Base-by-base conservation (phyloP, 306 rosid species). In the Prunus campanulata region DNA sequence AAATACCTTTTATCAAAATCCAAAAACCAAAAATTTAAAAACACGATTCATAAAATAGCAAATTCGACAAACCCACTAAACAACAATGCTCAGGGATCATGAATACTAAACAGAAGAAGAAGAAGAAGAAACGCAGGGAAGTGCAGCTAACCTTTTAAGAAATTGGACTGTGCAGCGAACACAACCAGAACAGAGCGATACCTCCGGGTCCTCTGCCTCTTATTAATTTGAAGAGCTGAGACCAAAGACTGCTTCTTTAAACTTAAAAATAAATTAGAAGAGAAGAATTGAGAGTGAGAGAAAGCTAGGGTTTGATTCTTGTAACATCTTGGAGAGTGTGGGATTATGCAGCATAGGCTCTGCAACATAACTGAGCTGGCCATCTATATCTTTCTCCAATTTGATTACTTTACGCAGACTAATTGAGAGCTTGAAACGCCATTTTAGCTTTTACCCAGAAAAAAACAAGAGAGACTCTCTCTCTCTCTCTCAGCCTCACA, bases 111-210 rank as follows among this genome's bases (percentile, higher is more conserved):
- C 47, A 73, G 30, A 35, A 74, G 44, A 27, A 19, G 24, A 25
- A 76, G 42, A 10, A 7, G n/a, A 51, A 66, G 50, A 52, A 62
- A 56, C 15, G 16, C 10, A 18, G 48, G 2, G 39, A 57, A 64
- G 70, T 55, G 27, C 2, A 46, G 68, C n/a, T 76, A 75, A 93
- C 98, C 98, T 89, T 84, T 91, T 6, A 88, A 72, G 82, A 95
- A 68, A 81, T 80, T 92, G 54, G 91, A 80, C 65, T 89, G 96
- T 29, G 77, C 87, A 10, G 97, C 96, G 49, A 85, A 85, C 22
- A 89, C 96, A 25, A 74, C 75, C 52, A 82, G 79, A 18, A 74
- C 35, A 50, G 86, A 73, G 72, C 81, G 82, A 86, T 85, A 76
- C 19, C 77, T 85, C 8, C 19, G 88, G 68, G 68, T 66, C 78